phyloP scores from a whole-genome alignment of 192 early-diverging fungal species.

The Umbelopsis ramanniana region DNA sequence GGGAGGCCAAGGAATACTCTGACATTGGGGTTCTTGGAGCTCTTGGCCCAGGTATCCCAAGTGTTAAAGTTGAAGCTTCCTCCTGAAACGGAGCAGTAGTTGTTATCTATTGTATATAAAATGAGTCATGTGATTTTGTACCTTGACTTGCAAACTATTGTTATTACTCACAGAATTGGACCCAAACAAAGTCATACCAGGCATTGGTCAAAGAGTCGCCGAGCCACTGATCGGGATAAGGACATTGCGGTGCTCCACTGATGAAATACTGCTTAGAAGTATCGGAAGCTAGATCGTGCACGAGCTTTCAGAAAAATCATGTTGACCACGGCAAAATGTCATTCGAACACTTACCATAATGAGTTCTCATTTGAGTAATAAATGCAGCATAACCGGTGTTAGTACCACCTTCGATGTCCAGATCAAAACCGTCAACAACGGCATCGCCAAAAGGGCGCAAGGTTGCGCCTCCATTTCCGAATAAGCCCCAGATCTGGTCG shows the following conservation, averaged over 20 bases:
- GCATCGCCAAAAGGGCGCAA: slow-evolving; percentile 71
- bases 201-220: slow-evolving; percentile 61
- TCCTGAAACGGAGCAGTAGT: slow-evolving; percentile 29
- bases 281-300: slow-evolving; percentile 32
- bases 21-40: slow-evolving; percentile 59
- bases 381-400: slow-evolving; percentile 54
- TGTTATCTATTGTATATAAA: slow-evolving; percentile 39
- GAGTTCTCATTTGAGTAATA: slow-evolving; percentile 54
- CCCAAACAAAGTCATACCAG: slow-evolving; percentile 72
- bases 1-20: slow-evolving; percentile 69
- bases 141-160: slow-evolving; percentile 17
- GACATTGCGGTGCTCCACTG: slow-evolving; percentile 75
- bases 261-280: slow-evolving; percentile 57
- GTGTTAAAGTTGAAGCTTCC: slow-evolving; percentile 71
- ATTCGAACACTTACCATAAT: slow-evolving; percentile 38
- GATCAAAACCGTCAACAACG: slow-evolving; percentile 74
- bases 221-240: slow-evolving; percentile 64
- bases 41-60: slow-evolving; percentile 73
- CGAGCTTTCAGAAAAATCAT: slow-evolving; percentile 17
- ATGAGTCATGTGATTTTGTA: slow-evolving; percentile 37
- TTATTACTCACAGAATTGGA: slow-evolving; percentile 82
- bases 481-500: slow-evolving; percentile 46
- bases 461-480: slow-evolving; percentile 47
- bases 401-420: slow-evolving; percentile 66
- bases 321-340: background rate